Base-by-base conservation (phyloP, 2,329 filamentous ascomycete species). In the Fonsecaea nubica region DNA sequence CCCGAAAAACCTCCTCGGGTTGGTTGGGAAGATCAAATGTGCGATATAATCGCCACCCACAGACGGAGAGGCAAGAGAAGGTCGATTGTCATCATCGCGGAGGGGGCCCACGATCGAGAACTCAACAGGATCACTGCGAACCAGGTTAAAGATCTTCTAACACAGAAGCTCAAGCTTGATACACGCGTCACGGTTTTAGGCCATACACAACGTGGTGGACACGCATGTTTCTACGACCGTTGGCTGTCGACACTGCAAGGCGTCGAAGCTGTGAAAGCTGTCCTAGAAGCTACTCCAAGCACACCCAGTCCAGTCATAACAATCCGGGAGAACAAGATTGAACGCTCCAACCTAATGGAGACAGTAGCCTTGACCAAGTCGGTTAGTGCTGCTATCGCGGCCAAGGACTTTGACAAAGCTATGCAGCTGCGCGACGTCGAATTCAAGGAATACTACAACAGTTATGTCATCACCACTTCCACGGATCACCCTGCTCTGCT, bases 271-370 rank as follows among this genome's bases (percentile, higher is more conserved):
- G 93, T 98, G 75, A 92, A 91, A 74, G 93, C 94, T 25, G 92
- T 97, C 18, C 85, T 97, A 33, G 92, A 96, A 71, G 92, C 92
- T 58, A 96, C 89, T 0, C 93, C 95, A 9, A 90, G 95, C 52
- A 94, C 92, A 0, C 92, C 92, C 63, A 97, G 93, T 57, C 94
- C 93, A 65, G 93, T 99, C 76, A 98, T 99, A 76, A 93, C 93
- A 73, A 93, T 99, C 72, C 93, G 90, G 70, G 95, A 99, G 83
- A 98, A 98, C 86, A 96, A 99, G 82, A 98, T 99, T 76, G 89
- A 93, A 71, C 88, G 93, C 63, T 93, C 93, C 73, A 90, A 93
- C 21, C 83, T 99, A 32, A 91, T 98, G 83, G 87, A 96, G 76
- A 93, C 95, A 1, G 95, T 99, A 10, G 82, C 87, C 55, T 87